A percentile compares a stretch with the other conserved stretches of the same genome.
These are phyloP conservation scores for Kockiozyma suomiensis DNA, from an alignment of 805 yeast genomes.

Conservation along the genomic window DNA sequence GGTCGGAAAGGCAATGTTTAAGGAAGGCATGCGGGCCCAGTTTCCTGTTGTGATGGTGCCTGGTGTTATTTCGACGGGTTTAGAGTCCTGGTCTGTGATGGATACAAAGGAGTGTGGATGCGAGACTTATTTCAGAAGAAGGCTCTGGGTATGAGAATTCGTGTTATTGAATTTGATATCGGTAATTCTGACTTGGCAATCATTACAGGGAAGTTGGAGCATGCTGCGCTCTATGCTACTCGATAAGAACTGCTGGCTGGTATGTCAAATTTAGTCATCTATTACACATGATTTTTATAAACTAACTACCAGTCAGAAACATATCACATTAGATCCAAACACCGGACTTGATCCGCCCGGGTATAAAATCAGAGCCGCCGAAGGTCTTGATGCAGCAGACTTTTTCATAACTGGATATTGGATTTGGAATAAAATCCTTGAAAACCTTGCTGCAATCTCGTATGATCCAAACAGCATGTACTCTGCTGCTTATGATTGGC, in stretches of 20 bases:
- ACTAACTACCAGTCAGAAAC: slow-evolving; percentile 48
- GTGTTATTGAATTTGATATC: not conserved
- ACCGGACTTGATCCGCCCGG: slow-evolving; percentile 93
- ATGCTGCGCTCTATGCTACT: slow-evolving; percentile 91
- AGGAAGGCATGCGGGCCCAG: slow-evolving; percentile 56
- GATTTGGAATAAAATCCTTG: slow-evolving; percentile 97
- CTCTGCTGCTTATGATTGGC: slow-evolving; percentile 95
- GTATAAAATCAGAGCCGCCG: slow-evolving; percentile 81
- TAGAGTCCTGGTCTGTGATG: slow-evolving; percentile 87
- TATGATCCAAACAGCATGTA: slow-evolving; percentile 90
- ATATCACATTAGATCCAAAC: slow-evolving; percentile 81
- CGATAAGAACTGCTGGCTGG: slow-evolving; percentile 90
- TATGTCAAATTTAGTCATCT: not conserved
- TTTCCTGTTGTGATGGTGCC: slow-evolving; percentile 89
- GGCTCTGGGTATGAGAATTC: slow-evolving; percentile 78
- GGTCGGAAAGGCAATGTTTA: slow-evolving; percentile 69
- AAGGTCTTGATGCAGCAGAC: slow-evolving; percentile 96
- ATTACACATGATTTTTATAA: not conserved
- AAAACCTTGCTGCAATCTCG: slow-evolving; percentile 90
- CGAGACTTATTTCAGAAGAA: slow-evolving; percentile 79
- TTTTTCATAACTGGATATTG: slow-evolving; percentile 96
- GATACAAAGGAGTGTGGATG: slow-evolving; percentile 82
- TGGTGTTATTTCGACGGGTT: slow-evolving; percentile 92
- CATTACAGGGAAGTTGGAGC: slow-evolving; percentile 82
- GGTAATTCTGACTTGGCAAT: too few species aligned